A percentile compares a stretch with the other conserved stretches of the same genome.
Evolutionary conservation across 192 early-diverging fungal genomes (phyloP).

Genomic region (Coemansia sp.): DNA sequence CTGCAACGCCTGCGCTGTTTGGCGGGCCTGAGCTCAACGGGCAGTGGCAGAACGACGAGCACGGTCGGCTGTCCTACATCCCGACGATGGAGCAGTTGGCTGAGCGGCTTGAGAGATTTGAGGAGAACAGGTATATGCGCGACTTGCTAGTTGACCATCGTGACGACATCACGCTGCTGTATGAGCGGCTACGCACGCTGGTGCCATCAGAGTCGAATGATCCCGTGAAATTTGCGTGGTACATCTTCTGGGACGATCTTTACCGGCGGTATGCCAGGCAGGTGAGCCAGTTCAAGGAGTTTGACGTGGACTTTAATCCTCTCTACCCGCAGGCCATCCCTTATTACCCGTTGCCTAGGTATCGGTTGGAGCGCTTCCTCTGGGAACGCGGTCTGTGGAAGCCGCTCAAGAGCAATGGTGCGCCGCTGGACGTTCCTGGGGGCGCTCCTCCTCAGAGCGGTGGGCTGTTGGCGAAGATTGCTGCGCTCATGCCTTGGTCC

Average conservation of each 20-base stretch:
- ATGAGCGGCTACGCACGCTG: constrained; percentile 49
- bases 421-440: not conserved
- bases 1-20: constrained; percentile 21
- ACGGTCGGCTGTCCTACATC: constrained; percentile 44
- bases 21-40: constrained; percentile 10
- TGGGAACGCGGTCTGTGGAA: constrained; percentile 52
- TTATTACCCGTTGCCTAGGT: constrained; percentile 58
- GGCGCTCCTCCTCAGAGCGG: not conserved
- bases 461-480: not conserved
- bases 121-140: constrained; percentile 47
- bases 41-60: constrained; percentile 37
- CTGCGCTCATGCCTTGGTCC: not conserved
- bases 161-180: constrained; percentile 39
- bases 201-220: constrained; percentile 45
- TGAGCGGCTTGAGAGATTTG: constrained; percentile 31
- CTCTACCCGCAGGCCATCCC: constrained; percentile 60
- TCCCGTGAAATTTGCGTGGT: constrained; percentile 58
- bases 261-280: constrained; percentile 58
- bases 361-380: constrained; percentile 58
- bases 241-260: constrained; percentile 68
- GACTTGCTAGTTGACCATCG: constrained; percentile 36
- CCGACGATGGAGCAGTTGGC: constrained; percentile 46
- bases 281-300: constrained; percentile 34
- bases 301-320: constrained; percentile 61
- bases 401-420: constrained; percentile 12